Evolutionary conservation across 2,329 filamentous ascomycete genomes (phyloP).

Genomic region (Alternaria tenuissima): DNA sequence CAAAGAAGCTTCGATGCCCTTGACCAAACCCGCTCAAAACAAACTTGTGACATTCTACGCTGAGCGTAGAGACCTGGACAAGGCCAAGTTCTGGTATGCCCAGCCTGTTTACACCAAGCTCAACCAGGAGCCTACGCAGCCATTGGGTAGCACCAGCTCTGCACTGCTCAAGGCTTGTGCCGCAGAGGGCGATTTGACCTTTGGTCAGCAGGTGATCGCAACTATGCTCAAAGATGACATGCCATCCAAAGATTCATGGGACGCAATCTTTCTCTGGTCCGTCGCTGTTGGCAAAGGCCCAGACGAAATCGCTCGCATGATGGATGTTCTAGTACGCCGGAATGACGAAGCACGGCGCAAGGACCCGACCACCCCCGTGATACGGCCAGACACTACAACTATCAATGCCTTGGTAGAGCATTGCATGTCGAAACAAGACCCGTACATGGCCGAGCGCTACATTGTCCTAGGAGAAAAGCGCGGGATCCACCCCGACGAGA

Average conservation of each 20-base stretch:
- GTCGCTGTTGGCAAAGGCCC: conserved; percentile 75
- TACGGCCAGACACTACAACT: conserved; percentile 70
- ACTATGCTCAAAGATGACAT: conserved; percentile 45
- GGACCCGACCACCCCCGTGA: conserved; percentile 35
- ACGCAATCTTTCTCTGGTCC: conserved; percentile 78
- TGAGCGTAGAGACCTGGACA: conserved; percentile 62
- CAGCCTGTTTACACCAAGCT: conserved; percentile 57
- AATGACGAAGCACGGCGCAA: conserved; percentile 56
- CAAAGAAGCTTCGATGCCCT: conserved; percentile 49
- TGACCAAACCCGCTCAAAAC: conserved; percentile 54
- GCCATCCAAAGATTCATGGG: conserved; percentile 67
- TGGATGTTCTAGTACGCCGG: conserved; percentile 68
- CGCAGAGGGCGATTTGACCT: conserved; percentile 35
- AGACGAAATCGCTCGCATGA: conserved; percentile 76
- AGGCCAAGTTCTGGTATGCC: conserved; percentile 73
- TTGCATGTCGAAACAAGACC: conserved; percentile 74
- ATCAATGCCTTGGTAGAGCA: conserved; percentile 80
- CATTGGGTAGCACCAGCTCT: conserved; percentile 54
- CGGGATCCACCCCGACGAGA: conserved; percentile 71
- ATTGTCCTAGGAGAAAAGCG: conserved; percentile 71
- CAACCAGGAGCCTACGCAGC: conserved; percentile 13
- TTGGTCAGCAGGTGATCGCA: conserved; percentile 54
- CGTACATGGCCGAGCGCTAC: conserved; percentile 77
- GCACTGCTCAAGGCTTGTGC: conserved; percentile 67
- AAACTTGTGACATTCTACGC: conserved; percentile 71